Base-by-base conservation (phyloP, 2,329 filamentous ascomycete species). In the Dichotomopilus funicola region DNA sequence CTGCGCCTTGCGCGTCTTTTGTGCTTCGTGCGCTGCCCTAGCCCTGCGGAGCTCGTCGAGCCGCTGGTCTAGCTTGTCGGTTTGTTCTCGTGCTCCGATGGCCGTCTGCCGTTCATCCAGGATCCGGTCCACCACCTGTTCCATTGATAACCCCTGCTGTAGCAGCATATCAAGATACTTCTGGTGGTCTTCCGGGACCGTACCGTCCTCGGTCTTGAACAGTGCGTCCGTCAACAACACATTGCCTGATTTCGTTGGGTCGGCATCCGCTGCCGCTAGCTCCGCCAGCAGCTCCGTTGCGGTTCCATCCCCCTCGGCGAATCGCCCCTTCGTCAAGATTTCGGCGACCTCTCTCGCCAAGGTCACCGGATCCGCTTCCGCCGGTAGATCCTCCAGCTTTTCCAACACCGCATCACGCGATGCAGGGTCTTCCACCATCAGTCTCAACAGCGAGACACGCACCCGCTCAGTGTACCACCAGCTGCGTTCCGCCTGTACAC, bases 401-500 rank as follows among this genome's bases (percentile, higher is more conserved):
- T 63, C 61, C 36, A 60, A 51, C 41, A 61, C 59, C 10, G 50
- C 51, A 8, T 53, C 60, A 11, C 55, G 54, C 4, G 41, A 41
- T n/a, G 48, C 46, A 3, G 49, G 52, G 11, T 64, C 61, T 36
- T 63, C 60, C 11, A 61, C 61, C 27, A 66, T 36, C 58, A 65
- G 11, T 51, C 57, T 49, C 38, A 61, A 51, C 47, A 69, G 49
- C 46, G 59, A 59, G 12, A 38, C 13, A 12, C 54, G 62, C 51
- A 60, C 58, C 34, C 53, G 63, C 56, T 67, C 63, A n/a, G 75
- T 73, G 55, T 80, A 79, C 78, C 80, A 82, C 9, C 73, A 72
- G 57, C 73, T 72, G 63, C 79, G 79, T 64, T 81, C 78, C 34
- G 73, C 73, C 8, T 71, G 69, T 61, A 83, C 75, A 57, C 74